phyloP scores from a whole-genome alignment of 768 basidiomycete genomes.

The Serendipita sp. region DNA sequence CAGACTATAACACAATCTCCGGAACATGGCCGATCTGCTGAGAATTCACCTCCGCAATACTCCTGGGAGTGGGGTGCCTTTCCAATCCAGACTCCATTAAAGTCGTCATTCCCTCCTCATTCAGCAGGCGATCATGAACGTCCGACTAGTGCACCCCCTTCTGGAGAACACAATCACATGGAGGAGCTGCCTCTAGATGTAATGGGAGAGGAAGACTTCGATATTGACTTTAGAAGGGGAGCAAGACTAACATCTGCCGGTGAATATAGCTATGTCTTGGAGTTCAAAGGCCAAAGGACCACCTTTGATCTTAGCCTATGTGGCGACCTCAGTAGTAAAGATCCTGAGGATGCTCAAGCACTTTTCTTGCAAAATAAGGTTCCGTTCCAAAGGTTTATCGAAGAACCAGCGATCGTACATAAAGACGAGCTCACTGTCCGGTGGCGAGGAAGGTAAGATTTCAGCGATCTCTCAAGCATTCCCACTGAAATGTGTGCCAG shows the following conservation, averaged over 20 bases:
- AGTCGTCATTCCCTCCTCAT: slow-evolving; percentile 26
- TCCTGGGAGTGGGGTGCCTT: slow-evolving; percentile 93
- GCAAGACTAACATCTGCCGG: slow-evolving; percentile 10
- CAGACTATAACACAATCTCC: slow-evolving; percentile 12
- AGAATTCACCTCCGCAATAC: slow-evolving; percentile 24
- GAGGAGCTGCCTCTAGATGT: slow-evolving; percentile 17
- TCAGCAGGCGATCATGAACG: slow-evolving; percentile 1
- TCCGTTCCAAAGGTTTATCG: slow-evolving; percentile 47
- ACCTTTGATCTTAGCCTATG: slow-evolving; percentile 65
- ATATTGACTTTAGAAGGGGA: slow-evolving; percentile 17
- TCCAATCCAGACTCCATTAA: slow-evolving; percentile 60
- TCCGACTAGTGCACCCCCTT: slow-evolving; percentile 3
- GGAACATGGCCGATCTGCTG: slow-evolving; percentile 11
- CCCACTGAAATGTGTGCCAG: slow-evolving; percentile 20
- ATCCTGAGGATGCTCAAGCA: slow-evolving; percentile 34
- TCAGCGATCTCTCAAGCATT: background rate
- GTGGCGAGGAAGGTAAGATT: slow-evolving; percentile 51
- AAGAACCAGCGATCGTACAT: slow-evolving; percentile 42
- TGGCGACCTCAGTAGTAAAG: slow-evolving; percentile 17
- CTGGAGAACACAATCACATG: background rate
- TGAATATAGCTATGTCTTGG: slow-evolving; percentile 21
- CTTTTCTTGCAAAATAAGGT: slow-evolving; percentile 45
- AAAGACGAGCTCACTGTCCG: slow-evolving; percentile 55
- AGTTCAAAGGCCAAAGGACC: slow-evolving; percentile 40
- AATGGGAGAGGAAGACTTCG: slow-evolving; percentile 14